These are phyloP conservation scores for Pinus albicaulis DNA, from an alignment of 75 land plant genomes.

Conservation along the genomic window DNA sequence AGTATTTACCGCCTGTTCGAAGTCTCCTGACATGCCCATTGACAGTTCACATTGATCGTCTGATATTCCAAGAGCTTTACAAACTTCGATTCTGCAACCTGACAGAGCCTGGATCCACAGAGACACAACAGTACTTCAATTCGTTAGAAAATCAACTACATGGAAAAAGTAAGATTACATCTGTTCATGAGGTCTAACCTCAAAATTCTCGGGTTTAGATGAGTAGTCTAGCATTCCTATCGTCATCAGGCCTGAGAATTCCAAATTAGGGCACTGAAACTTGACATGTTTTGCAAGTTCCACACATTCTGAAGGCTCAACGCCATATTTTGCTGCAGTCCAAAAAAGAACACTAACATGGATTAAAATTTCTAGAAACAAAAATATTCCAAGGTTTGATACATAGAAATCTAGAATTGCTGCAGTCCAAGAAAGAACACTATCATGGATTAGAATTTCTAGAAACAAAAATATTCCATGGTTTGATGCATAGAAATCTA, in stretches of 20 bases:
- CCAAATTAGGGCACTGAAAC: slow-evolving; percentile 66
- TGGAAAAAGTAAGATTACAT: background rate
- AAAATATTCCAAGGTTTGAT: no score
- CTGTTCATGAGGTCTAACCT: slow-evolving; percentile 25
- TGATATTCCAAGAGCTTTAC: slow-evolving; percentile 70
- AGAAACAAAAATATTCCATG: no score
- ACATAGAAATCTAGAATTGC: no score
- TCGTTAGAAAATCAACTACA: background rate
- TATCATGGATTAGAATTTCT: background rate
- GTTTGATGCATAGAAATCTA: no score
- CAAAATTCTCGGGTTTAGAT: slow-evolving; percentile 86
- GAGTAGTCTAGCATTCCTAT: slow-evolving; percentile 93
- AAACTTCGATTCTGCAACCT: slow-evolving; percentile 76
- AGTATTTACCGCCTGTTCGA: slow-evolving; percentile 84
- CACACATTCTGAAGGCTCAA: slow-evolving; percentile 78
- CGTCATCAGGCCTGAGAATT: slow-evolving; percentile 91
- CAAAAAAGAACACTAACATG: background rate
- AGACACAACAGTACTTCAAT: background rate
- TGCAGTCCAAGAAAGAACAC: slow-evolving; percentile 11
- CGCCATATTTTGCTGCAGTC: slow-evolving; percentile 85
- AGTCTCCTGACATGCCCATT: slow-evolving; percentile 99
- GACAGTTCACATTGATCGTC: slow-evolving; percentile 90
- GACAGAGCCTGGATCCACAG: slow-evolving; percentile 57
- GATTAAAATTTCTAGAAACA: background rate
- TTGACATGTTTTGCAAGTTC: slow-evolving; percentile 81